phyloP scores from a whole-genome alignment of 202 grass and related monocot genomes.

The Hordeum pubiflorum region DNA sequence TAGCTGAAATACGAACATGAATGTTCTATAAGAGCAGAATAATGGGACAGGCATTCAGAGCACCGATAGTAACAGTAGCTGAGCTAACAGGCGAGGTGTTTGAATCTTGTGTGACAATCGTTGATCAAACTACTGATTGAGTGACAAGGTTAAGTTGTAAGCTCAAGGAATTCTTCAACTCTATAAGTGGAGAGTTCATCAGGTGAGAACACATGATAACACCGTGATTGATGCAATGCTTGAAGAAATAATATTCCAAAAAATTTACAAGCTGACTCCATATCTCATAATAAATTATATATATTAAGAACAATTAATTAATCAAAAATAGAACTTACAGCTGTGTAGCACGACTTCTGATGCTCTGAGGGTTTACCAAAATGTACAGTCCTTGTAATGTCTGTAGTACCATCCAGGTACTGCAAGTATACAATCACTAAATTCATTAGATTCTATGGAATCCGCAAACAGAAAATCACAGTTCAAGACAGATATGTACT shows the following conservation, averaged over 20 bases:
- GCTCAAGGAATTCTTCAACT: not conserved
- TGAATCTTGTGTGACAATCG: not conserved
- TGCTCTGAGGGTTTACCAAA: slow-evolving; percentile 89
- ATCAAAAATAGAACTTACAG: slow-evolving; percentile 50
- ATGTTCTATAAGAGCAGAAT: not conserved
- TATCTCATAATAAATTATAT: not conserved
- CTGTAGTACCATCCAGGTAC: slow-evolving; percentile 95
- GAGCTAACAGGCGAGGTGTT: not conserved
- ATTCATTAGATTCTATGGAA: slow-evolving; percentile 13
- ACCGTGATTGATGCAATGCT: not conserved
- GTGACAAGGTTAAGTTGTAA: not conserved
- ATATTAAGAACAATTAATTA: not conserved
- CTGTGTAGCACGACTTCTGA: slow-evolving; percentile 89
- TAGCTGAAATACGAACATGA: not conserved
- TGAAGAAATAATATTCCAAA: not conserved
- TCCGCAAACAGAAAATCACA: not conserved
- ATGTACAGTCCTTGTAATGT: slow-evolving; percentile 98
- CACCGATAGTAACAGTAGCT: not conserved
- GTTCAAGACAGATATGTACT: slow-evolving; percentile 17
- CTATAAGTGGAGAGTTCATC: not conserved
- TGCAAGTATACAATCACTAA: slow-evolving; percentile 27
- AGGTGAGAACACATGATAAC: not conserved
- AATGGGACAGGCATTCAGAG: not conserved
- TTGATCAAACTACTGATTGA: not conserved
- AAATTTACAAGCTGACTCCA: not conserved